These are phyloP conservation scores for Ophiostoma populinum DNA, from an alignment of 2,329 filamentous ascomycete genomes.

Conservation along the genomic window DNA sequence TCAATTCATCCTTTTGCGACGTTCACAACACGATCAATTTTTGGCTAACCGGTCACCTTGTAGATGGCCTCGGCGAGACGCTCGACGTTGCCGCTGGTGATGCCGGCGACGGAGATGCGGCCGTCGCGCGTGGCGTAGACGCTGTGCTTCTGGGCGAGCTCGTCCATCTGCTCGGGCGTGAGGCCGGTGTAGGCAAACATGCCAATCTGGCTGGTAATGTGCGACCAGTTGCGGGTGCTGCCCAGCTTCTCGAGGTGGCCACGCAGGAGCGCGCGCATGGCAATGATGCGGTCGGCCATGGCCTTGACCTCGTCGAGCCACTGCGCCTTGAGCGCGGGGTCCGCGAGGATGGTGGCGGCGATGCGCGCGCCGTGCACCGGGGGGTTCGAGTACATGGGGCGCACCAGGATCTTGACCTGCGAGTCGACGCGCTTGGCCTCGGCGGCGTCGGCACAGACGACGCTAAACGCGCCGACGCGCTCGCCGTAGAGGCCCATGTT, in stretches of 20 bases:
- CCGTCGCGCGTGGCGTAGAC: slow-evolving; percentile 95
- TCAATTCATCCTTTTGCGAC: background rate
- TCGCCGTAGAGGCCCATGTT: slow-evolving; percentile 99
- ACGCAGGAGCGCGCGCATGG: slow-evolving; percentile 89
- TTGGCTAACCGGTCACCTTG: slow-evolving; percentile 51
- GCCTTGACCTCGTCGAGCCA: slow-evolving; percentile 95
- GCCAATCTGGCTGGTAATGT: slow-evolving; percentile 97
- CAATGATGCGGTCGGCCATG: slow-evolving; percentile 98
- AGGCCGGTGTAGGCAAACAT: slow-evolving; percentile 99
- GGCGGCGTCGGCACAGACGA: slow-evolving; percentile 57
- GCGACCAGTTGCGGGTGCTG: slow-evolving; percentile 94
- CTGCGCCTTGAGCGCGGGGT: slow-evolving; percentile 69
- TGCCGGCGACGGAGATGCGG: slow-evolving; percentile 71
- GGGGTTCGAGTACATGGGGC: slow-evolving; percentile 95
- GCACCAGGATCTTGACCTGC: slow-evolving; percentile 95
- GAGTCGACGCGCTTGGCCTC: slow-evolving; percentile 92
- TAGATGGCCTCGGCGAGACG: slow-evolving; percentile 70
- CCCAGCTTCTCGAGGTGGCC: slow-evolving; percentile 88
- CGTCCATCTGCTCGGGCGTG: slow-evolving; percentile 78
- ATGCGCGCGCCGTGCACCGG: slow-evolving; percentile 92
- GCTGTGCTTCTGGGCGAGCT: slow-evolving; percentile 83
- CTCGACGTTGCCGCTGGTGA: slow-evolving; percentile 63
- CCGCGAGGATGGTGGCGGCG: slow-evolving; percentile 80
- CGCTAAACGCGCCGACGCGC: slow-evolving; percentile 90
- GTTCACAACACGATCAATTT: background rate